A percentile compares a stretch with the other conserved stretches of the same genome.
phyloP scores from a whole-genome alignment of 78 protist genomes.

The Bodo saltans region DNA sequence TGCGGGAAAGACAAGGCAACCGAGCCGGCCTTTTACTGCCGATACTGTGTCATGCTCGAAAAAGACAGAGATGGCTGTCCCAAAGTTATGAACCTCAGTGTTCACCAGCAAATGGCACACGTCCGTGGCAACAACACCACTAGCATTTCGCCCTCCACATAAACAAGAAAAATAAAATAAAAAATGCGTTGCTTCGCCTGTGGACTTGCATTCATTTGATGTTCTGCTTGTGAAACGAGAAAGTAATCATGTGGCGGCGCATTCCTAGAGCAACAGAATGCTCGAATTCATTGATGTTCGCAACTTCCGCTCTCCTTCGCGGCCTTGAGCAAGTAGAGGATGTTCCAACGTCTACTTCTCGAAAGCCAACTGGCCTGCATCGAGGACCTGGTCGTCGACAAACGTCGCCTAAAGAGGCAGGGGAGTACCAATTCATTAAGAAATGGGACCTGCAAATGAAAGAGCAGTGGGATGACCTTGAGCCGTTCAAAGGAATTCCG shows the following conservation, averaged over 20 bases:
- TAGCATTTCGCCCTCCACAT: too few relatives aligned
- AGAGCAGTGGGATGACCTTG: neutral
- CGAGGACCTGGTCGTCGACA: neutral
- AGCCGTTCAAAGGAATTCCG: neutral
- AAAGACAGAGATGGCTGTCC: conserved; percentile 96
- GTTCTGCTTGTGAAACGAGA: too few relatives aligned
- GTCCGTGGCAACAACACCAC: too few relatives aligned
- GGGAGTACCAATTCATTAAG: neutral
- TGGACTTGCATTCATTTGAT: too few relatives aligned
- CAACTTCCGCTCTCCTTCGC: conserved; percentile 78
- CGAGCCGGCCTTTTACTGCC: conserved; percentile 90
- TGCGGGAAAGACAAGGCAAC: conserved; percentile 81
- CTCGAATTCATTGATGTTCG: too few relatives aligned
- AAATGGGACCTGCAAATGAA: neutral
- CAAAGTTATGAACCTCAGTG: conserved; percentile 79
- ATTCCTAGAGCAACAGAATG: too few relatives aligned
- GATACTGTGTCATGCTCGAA: conserved; percentile 81
- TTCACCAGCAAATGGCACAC: too few relatives aligned
- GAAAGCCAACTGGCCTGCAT: neutral
- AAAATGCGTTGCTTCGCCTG: too few relatives aligned
- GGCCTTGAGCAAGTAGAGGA: neutral
- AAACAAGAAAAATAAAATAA: too few relatives aligned
- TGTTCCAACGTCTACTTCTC: neutral
- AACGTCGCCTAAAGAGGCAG: neutral
- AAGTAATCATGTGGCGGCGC: too few relatives aligned